Evolutionary conservation across 176 grass and related monocot species (phyloP), one percentile per base, ranked within the genome.

Genomic region (Oryza nivara): DNA sequence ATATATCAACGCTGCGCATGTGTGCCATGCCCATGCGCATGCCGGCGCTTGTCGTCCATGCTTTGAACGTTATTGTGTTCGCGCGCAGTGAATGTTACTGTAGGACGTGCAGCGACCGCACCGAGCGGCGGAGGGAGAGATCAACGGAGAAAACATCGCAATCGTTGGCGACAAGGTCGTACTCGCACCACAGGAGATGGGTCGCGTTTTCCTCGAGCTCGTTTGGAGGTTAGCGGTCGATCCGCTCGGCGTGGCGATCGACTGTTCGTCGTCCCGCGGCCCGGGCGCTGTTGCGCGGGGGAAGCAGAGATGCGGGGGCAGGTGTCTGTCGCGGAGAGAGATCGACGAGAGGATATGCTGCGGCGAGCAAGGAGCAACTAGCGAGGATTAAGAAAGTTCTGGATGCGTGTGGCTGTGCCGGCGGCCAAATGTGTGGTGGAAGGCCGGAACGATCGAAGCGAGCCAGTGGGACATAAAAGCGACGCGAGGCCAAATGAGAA

Each of bases 351-450:
- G 6, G 77, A 66, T 76, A 66, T 76, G 63, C 60, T 65, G 61
- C 58, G 83, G 74, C 79, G 51, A 30, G 7, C 40, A 41, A 41
- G 73, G 41, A 30, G 7, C 40, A 41, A 41, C 40, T 41, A 7
- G 40, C 1, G 7, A 58, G 46, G 60, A 82, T 35, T 58, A 25
- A 71, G 79, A 38, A 82, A 45, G 38, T 79, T 79, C 61, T 69
- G 48, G 88, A 75, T 74, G 30, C 30, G 64, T 68, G 69, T 74
- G 84, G 35, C 48, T 23, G 8, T 23, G 58, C 60, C 74, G 74
- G 84, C 74, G 61, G 79, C 60, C 74, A 40, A 47, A 75, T 68
- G 80, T 74, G 84, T 90, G 84, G 80, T 14, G 75, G 63, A 44
- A 41, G 69, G 9, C 20, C 20, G 56, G 58, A 4, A 22, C n/a